Conservation (phyloP, 352 stramenopile species). For the Pythium phragmiticola region DNA sequence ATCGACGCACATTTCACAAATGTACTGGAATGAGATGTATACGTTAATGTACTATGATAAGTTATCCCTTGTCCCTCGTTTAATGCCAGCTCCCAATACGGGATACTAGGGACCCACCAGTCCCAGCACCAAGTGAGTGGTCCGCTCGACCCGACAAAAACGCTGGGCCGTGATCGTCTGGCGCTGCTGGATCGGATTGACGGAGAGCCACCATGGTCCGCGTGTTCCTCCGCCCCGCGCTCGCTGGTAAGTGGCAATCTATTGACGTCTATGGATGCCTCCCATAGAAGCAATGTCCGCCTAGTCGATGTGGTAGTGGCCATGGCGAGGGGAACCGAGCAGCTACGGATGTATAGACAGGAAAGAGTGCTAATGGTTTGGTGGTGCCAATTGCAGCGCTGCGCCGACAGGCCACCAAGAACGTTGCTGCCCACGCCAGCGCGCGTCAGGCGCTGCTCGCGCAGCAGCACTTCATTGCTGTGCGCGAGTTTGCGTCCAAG, state of each 20-base stretch:
- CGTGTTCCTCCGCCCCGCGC: conserved; percentile 65
- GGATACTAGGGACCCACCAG: conserved; percentile 27
- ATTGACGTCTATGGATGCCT: background rate
- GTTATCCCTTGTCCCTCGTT: conserved; percentile 11
- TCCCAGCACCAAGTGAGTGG: conserved; percentile 30
- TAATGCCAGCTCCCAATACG: conserved; percentile 8
- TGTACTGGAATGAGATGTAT: background rate
- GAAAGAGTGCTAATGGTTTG: conserved; percentile 4
- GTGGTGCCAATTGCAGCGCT: conserved; percentile 22
- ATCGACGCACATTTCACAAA: no score
- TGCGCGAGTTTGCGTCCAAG: conserved; percentile 43
- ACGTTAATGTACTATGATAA: background rate
- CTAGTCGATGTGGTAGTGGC: no score
- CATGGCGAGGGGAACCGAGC: background rate
- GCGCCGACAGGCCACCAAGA: conserved; percentile 23
- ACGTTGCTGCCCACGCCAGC: conserved; percentile 18
- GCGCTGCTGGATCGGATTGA: conserved; percentile 26
- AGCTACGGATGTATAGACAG: conserved; percentile 9
- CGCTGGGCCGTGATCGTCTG: conserved; percentile 29
- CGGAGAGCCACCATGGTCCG: conserved; percentile 55
- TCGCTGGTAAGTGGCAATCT: conserved; percentile 37
- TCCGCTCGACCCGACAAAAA: conserved; percentile 24
- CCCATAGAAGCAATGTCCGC: no score
- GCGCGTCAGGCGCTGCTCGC: conserved; percentile 21
- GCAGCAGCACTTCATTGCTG: conserved; percentile 15